Evolutionary conservation across 1,139 yeast species (phyloP), one percentile per base, ranked within the genome.

Genomic region (Candida tropicalis): DNA sequence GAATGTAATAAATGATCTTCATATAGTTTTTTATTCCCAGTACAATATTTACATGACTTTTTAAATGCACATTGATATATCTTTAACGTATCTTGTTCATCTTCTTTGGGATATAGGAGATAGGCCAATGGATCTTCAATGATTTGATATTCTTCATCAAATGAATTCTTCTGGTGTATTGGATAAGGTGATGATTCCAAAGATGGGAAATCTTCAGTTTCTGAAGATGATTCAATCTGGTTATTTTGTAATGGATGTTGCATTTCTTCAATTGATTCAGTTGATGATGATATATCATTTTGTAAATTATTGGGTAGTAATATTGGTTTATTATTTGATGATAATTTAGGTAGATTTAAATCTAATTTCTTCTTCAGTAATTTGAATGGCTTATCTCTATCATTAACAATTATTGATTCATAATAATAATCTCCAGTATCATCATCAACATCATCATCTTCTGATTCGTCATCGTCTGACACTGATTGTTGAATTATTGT

Each of bases 11-110:
- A 52, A 47, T 72, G 77, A 3, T 50, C 51, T 38, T 62, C 58
- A 49, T 67, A 70, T 22, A 66, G 43, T 7, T 47, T 39, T 31
- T 57, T 62, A 42, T 66, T 66, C 0, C 70, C 72, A 0, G 74
- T 63, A 26, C 67, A 60, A 38, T 63, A 66, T 11, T 51, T 40
- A 47, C 76, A 70, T 4, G 46, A 11, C 1, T 17, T 38, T 5
- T 49, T 47, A 42, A 70, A 65, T 3, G 69, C 68, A 51, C 76
- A 70, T 20, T 49, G 37, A 40, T 52, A 63, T 3, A 66, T 47
- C 5, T 37, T 36, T 15, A 26, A 35, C 8, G 15, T n/a, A 9
- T 13, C 11, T 5, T 28, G 32, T 4, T 4, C 32, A 9, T 16
- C 8, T 16, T 28, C 17, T n/a, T 20, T 16, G 25, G 16, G 42